These are phyloP conservation scores for Neospermospora avenae DNA, from an alignment of 2,329 filamentous ascomycete species.

Conservation along the genomic window DNA sequence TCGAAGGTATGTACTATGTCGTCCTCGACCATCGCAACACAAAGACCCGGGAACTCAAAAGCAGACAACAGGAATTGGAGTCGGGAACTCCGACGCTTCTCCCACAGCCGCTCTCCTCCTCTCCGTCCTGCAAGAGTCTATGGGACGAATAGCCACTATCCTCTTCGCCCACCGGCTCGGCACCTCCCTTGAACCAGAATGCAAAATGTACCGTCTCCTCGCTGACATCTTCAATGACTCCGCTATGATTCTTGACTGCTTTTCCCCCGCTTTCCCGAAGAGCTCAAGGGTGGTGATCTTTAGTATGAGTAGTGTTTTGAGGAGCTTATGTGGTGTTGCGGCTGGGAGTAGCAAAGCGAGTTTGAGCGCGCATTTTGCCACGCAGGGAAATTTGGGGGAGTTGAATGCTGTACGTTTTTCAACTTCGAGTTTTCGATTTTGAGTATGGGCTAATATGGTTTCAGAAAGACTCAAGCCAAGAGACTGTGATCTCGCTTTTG, in stretches of 20 bases:
- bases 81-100: slow-evolving; percentile 62
- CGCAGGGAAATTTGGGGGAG: slow-evolving; percentile 82
- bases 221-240: slow-evolving; percentile 70
- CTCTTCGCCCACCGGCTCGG: slow-evolving; percentile 67
- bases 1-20: slow-evolving; percentile 58
- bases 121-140: slow-evolving; percentile 62
- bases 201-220: slow-evolving; percentile 67
- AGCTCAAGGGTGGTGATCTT: slow-evolving; percentile 53
- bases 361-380: slow-evolving; percentile 87
- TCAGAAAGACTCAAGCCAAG: slow-evolving; percentile 84
- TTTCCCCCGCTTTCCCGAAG: slow-evolving; percentile 62
- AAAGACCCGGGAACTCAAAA: no score
- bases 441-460: neutral
- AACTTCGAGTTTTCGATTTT: neutral
- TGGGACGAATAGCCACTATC: slow-evolving; percentile 65
- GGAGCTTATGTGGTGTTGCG: slow-evolving; percentile 80
- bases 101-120: slow-evolving; percentile 64
- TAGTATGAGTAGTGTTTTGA: slow-evolving; percentile 57
- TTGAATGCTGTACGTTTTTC: slow-evolving; percentile 67
- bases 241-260: slow-evolving; percentile 66
- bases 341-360: slow-evolving; percentile 88
- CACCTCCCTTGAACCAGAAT: slow-evolving; percentile 66
- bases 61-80: slow-evolving; percentile 45
- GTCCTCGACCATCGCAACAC: no score
- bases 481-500: slow-evolving; percentile 84